Base-by-base conservation (phyloP, 2,329 filamentous ascomycete genomes). In the Ascochyta pisi region DNA sequence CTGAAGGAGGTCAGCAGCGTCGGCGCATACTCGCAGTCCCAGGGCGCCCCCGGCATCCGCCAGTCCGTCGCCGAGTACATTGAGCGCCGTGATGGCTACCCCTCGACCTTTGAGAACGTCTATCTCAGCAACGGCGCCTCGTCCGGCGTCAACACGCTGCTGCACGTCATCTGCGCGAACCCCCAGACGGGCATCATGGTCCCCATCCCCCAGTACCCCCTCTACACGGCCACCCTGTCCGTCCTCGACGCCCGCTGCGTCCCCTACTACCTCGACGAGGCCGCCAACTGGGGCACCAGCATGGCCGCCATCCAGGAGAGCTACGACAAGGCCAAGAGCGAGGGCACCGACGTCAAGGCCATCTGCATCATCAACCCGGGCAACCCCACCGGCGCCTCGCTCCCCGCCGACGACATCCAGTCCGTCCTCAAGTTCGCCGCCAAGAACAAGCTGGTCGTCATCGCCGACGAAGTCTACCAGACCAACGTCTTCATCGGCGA, bases 401-500 rank as follows among this genome's bases (percentile, higher is more conserved):
- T 99, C 16, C 82, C 88, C 33, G 84, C 89, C 63, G 83, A 86
- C 19, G 92, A 97, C 71, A 88, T 99, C 76, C 87, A 89, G 70
- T 83, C 84, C 47, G 91, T 98, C n/a, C 84, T 98, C 65, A 86
- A 95, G 62, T 89, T 97, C 62, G 94, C 95, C 35, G 88, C 87
- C 26, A 83, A 93, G 76, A 87, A 97, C 82, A 86, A 89, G 67
- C 84, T 99, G 24, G 92, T 98, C 52, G 83, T 98, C 63, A 86
- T 99, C 70, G 95, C 95, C 48, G 95, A 99, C 73, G 95, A 99
- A 78, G 95, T 99, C 34, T 99, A 99, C 85, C 95, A 99, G 81
- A 98, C 95, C 73, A 99, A 99, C 78, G 90, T 99, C 68, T 99
- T 99, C 79, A 82, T 90, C 60, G 95, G 95, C 76, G 84, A 94